Percentiles rank a stretch among this genome's conserved stretches.
These are phyloP conservation scores for Anisodus acutangulus DNA, from an alignment of 257 asterid genomes.

Conservation along the genomic window DNA sequence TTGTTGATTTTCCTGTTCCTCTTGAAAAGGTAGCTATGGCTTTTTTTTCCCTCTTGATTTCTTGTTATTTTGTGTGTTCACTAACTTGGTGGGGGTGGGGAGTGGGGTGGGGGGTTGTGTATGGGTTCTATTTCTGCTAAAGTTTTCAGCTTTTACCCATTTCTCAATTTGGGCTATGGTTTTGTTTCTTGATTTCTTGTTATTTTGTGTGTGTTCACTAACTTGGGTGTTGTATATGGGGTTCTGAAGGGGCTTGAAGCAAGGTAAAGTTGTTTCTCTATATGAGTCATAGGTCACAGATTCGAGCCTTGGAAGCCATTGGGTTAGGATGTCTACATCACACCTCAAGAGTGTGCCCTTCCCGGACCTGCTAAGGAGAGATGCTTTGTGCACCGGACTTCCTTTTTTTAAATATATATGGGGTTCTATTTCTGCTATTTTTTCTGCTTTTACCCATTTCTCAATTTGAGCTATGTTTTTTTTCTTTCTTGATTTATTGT, in stretches of 20 bases:
- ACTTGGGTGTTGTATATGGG: slow-evolving; percentile 38
- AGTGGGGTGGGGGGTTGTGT: too few species aligned
- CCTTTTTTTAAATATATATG: neutral
- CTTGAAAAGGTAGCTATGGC: neutral
- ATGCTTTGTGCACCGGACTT: too few species aligned
- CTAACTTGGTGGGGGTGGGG: too few species aligned
- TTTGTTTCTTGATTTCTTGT: neutral
- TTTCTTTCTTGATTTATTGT: neutral
- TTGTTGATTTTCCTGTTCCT: neutral
- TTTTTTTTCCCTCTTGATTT: too few species aligned
- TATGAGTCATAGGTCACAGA: too few species aligned
- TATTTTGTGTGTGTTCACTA: neutral
- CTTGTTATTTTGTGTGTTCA: too few species aligned
- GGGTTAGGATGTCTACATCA: too few species aligned
- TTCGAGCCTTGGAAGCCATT: too few species aligned
- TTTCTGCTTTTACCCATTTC: neutral
- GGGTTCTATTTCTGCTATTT: neutral
- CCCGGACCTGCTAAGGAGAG: too few species aligned
- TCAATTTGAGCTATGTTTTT: neutral
- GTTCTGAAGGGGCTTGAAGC: neutral
- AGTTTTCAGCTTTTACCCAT: neutral
- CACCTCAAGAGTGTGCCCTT: too few species aligned
- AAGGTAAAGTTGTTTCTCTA: too few species aligned
- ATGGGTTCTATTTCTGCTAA: neutral
- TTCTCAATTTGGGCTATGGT: neutral